Evolutionary conservation across 2,329 filamentous ascomycete genomes (phyloP), one percentile per base, ranked within the genome.

Genomic region (Tolypocladium guangdongense): DNA sequence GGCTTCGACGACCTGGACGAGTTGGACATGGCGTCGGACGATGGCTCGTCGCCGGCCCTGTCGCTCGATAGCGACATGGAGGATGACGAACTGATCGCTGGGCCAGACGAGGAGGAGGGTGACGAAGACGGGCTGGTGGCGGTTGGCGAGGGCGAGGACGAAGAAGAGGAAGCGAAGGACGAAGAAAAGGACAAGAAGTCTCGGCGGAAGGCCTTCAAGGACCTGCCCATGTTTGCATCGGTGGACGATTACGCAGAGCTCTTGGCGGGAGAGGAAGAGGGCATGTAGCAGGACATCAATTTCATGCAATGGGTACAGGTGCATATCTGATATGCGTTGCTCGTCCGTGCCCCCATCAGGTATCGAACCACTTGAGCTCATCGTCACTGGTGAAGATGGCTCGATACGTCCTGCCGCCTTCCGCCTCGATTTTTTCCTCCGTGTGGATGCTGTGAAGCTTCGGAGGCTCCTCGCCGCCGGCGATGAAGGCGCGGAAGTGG

Each of bases 201-300:
- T 66, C 88, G 87, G 73, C 85, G 81, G 73, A 90, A 86, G 78
- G 89, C 89, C 74, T 77, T 97, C 69, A 96, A 90, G 79, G 83
- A 83, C 58, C 75, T 99, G 61, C 93, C 93, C 7, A 95, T 84
- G 37, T 99, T 99, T 74, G 93, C 95, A 22, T 95, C 89, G 35
- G 87, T 80, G 35, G 93, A 97, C 52, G 93, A 97, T 67, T 99
- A 97, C 69, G 92, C 90, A 18, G 87, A 87, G 62, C 78, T 96
- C 72, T 71, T 96, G 67, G 88, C 78, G 4, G 80, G 82, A 58
- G 88, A 93, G 51, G 83, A 84, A 57, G 83, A 83, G 20, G 71
- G 71, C 54, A 59, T 66, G 55, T 68, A 64, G 47, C 55, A 49
- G 51, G 43, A 52, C 53, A 32, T 49, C 47, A 49, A 36, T 36